phyloP scores from a whole-genome alignment of 2,329 filamentous ascomycete genomes.

The Aspergillus pseudotamarii region DNA sequence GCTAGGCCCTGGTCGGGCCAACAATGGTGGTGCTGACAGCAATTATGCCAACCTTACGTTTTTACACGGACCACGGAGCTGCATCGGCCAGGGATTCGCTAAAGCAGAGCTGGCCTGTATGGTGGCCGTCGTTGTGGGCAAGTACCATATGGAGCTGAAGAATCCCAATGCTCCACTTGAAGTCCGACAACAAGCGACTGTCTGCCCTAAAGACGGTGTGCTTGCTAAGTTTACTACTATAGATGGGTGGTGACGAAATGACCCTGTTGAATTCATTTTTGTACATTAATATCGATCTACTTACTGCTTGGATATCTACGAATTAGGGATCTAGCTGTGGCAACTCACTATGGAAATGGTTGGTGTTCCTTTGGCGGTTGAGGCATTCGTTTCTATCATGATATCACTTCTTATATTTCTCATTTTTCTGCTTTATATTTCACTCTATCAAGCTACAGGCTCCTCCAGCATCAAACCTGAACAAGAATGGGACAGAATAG shows the following conservation, averaged over 20 bases:
- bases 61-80: slow-evolving; percentile 81
- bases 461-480: not conserved
- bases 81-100: slow-evolving; percentile 81
- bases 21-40: slow-evolving; percentile 70
- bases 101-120: slow-evolving; percentile 83
- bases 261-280: not conserved
- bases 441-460: no score
- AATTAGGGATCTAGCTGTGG: not conserved
- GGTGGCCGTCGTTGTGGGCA: slow-evolving; percentile 74
- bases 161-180: slow-evolving; percentile 63
- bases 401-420: not conserved
- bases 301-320: not conserved
- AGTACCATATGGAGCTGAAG: slow-evolving; percentile 69
- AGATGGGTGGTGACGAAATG: slow-evolving; percentile 31
- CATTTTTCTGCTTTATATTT: not conserved
- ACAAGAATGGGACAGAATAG: not conserved
- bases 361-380: not conserved
- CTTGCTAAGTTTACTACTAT: slow-evolving; percentile 62
- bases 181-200: slow-evolving; percentile 72
- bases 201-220: slow-evolving; percentile 72
- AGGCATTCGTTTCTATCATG: not conserved
- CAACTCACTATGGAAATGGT: not conserved
- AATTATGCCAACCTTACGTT: slow-evolving; percentile 84
- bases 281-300: not conserved
- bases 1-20: slow-evolving; percentile 56